Percentiles rank a stretch among this genome's conserved stretches.
phyloP scores from a whole-genome alignment of 148 eudicot genomes.

The Nepenthes mirabilis region DNA sequence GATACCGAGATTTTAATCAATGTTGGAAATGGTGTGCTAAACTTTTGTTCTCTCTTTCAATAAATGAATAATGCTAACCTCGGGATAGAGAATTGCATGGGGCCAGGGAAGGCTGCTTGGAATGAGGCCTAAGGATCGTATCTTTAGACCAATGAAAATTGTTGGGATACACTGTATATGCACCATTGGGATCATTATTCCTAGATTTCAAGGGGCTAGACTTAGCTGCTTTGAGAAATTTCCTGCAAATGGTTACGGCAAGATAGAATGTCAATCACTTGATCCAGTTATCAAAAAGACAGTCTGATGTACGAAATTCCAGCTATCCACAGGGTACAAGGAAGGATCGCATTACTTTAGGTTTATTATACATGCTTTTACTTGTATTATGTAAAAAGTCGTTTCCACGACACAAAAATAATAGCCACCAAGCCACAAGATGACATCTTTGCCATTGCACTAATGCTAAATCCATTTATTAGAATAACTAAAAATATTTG shows the following conservation, averaged over 20 bases:
- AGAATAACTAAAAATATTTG: too few species aligned
- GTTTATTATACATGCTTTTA: too few species aligned
- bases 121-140: conserved; percentile 15
- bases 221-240: conserved; percentile 16
- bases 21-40: neutral
- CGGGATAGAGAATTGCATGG: conserved; percentile 12
- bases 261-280: neutral
- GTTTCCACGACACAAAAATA: too few species aligned
- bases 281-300: too few species aligned
- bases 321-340: too few species aligned
- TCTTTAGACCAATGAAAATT: conserved; percentile 18
- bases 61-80: conserved; percentile 22
- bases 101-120: conserved; percentile 16
- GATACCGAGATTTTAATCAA: too few species aligned
- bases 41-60: neutral
- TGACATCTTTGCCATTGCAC: too few species aligned
- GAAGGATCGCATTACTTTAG: too few species aligned
- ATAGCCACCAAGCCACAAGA: too few species aligned
- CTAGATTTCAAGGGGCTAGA: conserved; percentile 15
- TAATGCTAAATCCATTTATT: too few species aligned
- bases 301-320: too few species aligned
- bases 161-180: conserved; percentile 11
- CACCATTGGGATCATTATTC: conserved; percentile 15
- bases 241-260: conserved; percentile 23
- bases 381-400: too few species aligned